Evolutionary conservation across 2,329 filamentous ascomycete species (phyloP).

Genomic region (Nemania abortiva): DNA sequence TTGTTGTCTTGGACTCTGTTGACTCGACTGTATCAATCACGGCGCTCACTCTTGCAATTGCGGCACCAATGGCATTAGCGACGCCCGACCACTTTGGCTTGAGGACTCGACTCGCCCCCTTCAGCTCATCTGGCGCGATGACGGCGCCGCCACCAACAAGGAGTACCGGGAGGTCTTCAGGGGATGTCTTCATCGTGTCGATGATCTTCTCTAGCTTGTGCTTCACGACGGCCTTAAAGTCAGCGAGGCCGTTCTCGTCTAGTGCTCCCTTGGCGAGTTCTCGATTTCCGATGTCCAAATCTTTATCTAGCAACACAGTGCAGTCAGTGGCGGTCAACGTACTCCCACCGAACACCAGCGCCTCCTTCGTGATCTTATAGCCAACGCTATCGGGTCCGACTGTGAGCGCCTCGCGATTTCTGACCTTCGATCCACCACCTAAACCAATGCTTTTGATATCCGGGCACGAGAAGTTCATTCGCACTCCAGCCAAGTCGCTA

Average conservation of each 20-base stretch:
- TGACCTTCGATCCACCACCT: constrained; percentile 68
- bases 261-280: constrained; percentile 39
- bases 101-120: constrained; percentile 67
- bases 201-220: constrained; percentile 55
- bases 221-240: constrained; percentile 45
- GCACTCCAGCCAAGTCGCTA: constrained; percentile 71
- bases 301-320: constrained; percentile 53
- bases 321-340: constrained; percentile 71
- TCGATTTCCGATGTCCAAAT: constrained; percentile 58
- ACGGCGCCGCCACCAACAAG: constrained; percentile 74
- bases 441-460: constrained; percentile 71
- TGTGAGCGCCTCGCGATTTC: constrained; percentile 55
- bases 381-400: constrained; percentile 74
- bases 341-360: constrained; percentile 68
- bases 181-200: constrained; percentile 73
- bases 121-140: constrained; percentile 66
- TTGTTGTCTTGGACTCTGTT: constrained; percentile 56
- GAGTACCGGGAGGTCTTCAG: constrained; percentile 68
- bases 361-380: constrained; percentile 65
- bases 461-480: constrained; percentile 70
- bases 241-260: constrained; percentile 46
- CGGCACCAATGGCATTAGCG: constrained; percentile 74
- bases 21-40: constrained; percentile 65
- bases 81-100: constrained; percentile 69
- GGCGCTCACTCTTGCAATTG: constrained; percentile 70